Base-by-base conservation (phyloP, 257 asterid species). In the Fraxinus cuspidata region DNA sequence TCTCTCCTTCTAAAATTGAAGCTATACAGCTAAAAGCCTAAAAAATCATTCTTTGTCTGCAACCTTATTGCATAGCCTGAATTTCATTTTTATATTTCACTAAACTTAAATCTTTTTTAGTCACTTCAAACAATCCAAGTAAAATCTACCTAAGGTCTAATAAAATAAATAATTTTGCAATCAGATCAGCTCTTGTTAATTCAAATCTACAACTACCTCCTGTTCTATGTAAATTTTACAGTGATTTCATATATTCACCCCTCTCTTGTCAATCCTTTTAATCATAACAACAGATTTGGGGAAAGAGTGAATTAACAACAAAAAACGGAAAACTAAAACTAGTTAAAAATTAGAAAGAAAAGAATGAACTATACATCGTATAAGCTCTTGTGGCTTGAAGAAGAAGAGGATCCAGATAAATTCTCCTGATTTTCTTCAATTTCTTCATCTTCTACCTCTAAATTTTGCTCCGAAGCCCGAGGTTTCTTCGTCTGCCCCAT, bases 401-500 rank as follows among this genome's bases (percentile, higher is more conserved):
- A 85, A 42, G 96, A 87, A 72, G 94, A 81, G 23, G 88, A 87
- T 67, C 79, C 90, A 8, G 63, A 12, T 29, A 70, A 32, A 42
- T 70, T 29, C 40, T 77, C 85, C 60, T 76, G 82, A 76, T 76
- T 84, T 31, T 86, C 92, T 40, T 75, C 40, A 76, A 70, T 73
- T 75, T 81, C 87, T 73, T 84, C 90, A 40, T 84, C 84, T 74
- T 90, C 89, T 6, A 82, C 89, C 72, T 84, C 87, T 2, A 77
- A 9, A 28, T 79, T 68, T 67, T 88, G 91, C 82, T 86, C 89
- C 0, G 89, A 74, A 90, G 84, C 90, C 96, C 92, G 87, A 88
- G 88, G 58, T 75, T 84, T 90, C 66, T 86, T 86, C 35, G 78
- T 81, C 87, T 82, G 90, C 25, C 95, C 94, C 98, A 94, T 94